These are phyloP conservation scores for Litsea cubeba DNA, from an alignment of 164 flowering plant species.

Conservation along the genomic window DNA sequence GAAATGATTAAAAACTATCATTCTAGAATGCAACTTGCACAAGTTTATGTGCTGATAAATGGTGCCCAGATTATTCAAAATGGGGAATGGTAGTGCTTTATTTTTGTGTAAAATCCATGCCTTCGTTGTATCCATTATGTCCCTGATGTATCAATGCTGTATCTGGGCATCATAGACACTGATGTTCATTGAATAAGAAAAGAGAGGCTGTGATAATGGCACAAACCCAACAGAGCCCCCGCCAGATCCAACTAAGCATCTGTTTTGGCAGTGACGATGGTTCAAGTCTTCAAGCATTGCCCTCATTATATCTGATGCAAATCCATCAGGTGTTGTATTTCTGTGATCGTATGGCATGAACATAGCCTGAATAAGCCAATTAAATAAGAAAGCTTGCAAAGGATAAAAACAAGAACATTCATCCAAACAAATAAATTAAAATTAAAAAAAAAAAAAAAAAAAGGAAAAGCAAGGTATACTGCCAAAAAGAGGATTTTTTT, in stretches of 20 bases:
- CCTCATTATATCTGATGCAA: conserved; percentile 52
- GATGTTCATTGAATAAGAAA: too few relatives aligned
- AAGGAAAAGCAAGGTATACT: too few relatives aligned
- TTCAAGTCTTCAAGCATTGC: conserved; percentile 65
- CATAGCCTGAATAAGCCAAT: conserved; percentile 51
- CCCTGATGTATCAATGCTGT: too few relatives aligned
- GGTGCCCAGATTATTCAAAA: too few relatives aligned
- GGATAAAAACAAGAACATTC: not conserved
- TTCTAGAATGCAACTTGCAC: not conserved
- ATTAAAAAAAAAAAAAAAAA: too few relatives aligned
- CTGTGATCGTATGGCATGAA: conserved; percentile 99
- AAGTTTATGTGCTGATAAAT: not conserved
- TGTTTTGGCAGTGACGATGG: conserved; percentile 63
- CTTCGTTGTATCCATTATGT: too few relatives aligned
- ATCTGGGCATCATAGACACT: too few relatives aligned
- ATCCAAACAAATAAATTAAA: not conserved
- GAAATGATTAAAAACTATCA: not conserved
- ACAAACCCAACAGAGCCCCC: conserved; percentile 99
- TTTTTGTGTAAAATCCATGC: too few relatives aligned
- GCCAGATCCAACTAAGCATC: conserved; percentile 92
- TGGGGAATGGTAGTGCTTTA: too few relatives aligned
- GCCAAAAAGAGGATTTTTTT: too few relatives aligned
- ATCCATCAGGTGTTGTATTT: conserved; percentile 84
- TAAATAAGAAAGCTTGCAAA: not conserved
- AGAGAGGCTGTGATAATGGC: conserved; percentile 1